phyloP scores from a whole-genome alignment of 768 basidiomycete genomes.

The Mycena albidolilacea region DNA sequence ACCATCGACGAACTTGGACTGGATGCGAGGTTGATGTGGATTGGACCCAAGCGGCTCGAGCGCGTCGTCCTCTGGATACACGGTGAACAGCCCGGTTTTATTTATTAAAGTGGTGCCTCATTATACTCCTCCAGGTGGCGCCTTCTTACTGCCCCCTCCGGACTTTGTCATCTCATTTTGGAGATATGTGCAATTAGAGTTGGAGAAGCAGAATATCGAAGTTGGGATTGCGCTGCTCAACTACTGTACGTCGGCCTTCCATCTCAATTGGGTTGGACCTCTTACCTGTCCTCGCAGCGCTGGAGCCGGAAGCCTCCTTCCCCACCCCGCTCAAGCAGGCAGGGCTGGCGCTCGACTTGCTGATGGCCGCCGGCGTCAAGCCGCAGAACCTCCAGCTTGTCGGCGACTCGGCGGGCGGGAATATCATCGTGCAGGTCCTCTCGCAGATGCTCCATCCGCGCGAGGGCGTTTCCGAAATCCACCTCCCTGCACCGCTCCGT shows the following conservation, averaged over 20 bases:
- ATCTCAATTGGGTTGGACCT: background rate
- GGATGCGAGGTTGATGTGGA: conserved; percentile 46
- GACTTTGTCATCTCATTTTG: conserved; percentile 45
- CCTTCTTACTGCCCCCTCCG: conserved; percentile 44
- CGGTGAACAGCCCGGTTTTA: conserved; percentile 39
- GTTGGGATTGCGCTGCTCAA: conserved; percentile 49
- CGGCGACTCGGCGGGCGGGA: conserved; percentile 56
- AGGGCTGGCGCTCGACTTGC: conserved; percentile 45
- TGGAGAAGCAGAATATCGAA: conserved; percentile 42
- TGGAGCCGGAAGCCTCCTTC: conserved; percentile 46
- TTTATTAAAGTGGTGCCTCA: conserved; percentile 1
- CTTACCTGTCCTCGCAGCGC: conserved; percentile 37
- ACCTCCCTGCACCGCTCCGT: conserved; percentile 41
- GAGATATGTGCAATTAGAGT: conserved; percentile 46
- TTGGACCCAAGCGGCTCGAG: conserved; percentile 48
- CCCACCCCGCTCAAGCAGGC: conserved; percentile 51
- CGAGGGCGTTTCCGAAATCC: conserved; percentile 41
- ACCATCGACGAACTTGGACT: conserved; percentile 43
- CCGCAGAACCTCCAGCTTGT: conserved; percentile 52
- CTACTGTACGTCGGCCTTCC: conserved; percentile 46
- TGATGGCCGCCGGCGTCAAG: conserved; percentile 47
- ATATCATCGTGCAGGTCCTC: conserved; percentile 48
- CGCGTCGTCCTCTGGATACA: conserved; percentile 52
- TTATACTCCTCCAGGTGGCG: conserved; percentile 47
- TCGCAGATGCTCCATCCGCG: conserved; percentile 51